phyloP scores from a whole-genome alignment of 2,329 filamentous ascomycete species.

The Pseudonectria foliicola region DNA sequence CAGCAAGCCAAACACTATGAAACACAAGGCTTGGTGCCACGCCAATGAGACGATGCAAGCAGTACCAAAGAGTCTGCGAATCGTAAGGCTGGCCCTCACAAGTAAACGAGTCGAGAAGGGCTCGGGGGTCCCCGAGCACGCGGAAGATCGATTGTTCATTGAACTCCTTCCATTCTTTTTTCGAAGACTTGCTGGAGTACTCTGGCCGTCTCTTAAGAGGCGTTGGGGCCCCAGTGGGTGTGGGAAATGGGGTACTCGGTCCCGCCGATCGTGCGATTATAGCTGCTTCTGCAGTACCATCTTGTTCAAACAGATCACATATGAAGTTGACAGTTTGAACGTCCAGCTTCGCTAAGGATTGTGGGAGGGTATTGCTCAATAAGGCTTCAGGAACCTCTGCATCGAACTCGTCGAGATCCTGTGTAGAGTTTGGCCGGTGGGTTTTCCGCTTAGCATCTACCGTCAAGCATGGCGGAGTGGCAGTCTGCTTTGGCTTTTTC shows the following conservation, averaged over 20 bases:
- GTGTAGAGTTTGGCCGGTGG: no score
- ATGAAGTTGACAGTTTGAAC: conserved; percentile 52
- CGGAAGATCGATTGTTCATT: conserved; percentile 59
- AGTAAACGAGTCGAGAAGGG: conserved; percentile 51
- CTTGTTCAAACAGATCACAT: conserved; percentile 52
- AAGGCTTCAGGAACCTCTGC: conserved; percentile 3
- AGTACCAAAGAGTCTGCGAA: conserved; percentile 57
- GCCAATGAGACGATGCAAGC: conserved; percentile 52
- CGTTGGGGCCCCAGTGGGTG: conserved; percentile 8
- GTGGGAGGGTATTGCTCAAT: conserved; percentile 39
- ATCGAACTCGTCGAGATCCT: not conserved
- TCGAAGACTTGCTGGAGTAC: conserved; percentile 7
- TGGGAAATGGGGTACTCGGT: conserved; percentile 4
- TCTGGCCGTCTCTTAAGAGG: conserved; percentile 7
- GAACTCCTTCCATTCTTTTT: conserved; percentile 51
- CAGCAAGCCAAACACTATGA: conserved; percentile 57
- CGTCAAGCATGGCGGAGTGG: no score
- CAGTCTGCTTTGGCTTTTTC: not conserved
- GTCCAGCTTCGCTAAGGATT: conserved; percentile 48
- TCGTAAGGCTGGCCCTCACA: conserved; percentile 46
- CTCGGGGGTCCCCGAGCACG: conserved; percentile 50
- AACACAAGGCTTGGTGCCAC: conserved; percentile 52
- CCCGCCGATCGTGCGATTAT: conserved; percentile 16
- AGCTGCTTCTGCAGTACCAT: conserved; percentile 44
- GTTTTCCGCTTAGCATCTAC: no score